Evolutionary conservation across 768 basidiomycete species (phyloP).

Genomic region (Paxillus rubicundulus): DNA sequence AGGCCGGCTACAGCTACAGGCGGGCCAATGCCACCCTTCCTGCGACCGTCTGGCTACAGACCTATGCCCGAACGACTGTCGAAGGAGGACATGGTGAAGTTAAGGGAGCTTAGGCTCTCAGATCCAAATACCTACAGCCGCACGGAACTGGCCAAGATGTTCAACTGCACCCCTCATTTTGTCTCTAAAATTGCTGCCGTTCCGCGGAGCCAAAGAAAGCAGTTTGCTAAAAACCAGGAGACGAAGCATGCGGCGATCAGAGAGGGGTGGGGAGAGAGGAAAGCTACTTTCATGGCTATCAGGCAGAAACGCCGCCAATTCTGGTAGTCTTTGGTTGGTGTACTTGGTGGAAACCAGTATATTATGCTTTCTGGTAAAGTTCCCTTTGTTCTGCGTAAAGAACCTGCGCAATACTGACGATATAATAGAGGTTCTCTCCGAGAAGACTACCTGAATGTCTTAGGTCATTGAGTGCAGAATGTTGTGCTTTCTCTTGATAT

Average conservation of each 20-base stretch:
- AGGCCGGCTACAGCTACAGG: constrained; percentile 32
- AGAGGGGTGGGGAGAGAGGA: constrained; percentile 70
- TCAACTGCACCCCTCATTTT: constrained; percentile 68
- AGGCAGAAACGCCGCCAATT: constrained; percentile 63
- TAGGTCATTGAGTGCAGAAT: background rate
- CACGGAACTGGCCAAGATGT: constrained; percentile 68
- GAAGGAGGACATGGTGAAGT: constrained; percentile 51
- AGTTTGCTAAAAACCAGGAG: constrained; percentile 43
- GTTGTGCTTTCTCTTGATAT: background rate
- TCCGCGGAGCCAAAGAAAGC: constrained; percentile 46
- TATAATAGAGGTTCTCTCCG: background rate
- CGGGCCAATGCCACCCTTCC: constrained; percentile 46
- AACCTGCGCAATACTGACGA: background rate
- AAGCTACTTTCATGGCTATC: constrained; percentile 59
- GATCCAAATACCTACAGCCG: constrained; percentile 63
- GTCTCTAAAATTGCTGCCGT: constrained; percentile 65
- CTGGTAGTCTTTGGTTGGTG: constrained; percentile 49
- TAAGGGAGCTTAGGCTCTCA: constrained; percentile 54
- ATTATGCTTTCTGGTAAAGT: background rate
- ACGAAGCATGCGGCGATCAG: constrained; percentile 45
- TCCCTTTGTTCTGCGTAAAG: background rate
- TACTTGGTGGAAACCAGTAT: background rate
- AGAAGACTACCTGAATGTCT: background rate
- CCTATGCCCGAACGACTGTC: constrained; percentile 42
- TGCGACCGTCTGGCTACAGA: constrained; percentile 40